Conservation (phyloP, 179 eudicot species). For the Carnegiea gigantea region DNA sequence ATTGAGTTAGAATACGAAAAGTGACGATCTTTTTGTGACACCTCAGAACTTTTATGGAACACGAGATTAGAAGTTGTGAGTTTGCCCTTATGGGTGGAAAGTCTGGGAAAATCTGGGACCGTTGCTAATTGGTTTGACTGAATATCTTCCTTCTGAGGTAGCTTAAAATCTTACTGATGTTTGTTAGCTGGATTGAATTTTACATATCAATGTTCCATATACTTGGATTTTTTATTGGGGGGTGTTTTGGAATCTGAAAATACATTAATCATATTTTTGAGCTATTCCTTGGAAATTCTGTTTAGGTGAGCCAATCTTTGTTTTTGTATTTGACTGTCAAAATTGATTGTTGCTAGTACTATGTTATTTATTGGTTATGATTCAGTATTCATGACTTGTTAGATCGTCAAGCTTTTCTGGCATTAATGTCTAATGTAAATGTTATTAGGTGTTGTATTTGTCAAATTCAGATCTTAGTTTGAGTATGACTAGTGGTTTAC, state of each 20-base stretch:
- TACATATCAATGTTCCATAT: not conserved
- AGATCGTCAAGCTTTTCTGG: not conserved
- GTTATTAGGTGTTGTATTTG: not conserved
- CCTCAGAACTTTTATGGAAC: not conserved
- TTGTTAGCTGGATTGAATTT: not conserved
- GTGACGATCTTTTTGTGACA: not conserved
- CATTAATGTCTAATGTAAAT: not conserved
- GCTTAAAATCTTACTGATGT: not conserved
- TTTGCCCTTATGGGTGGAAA: not conserved
- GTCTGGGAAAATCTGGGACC: not conserved
- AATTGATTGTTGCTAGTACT: not conserved
- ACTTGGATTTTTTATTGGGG: too few relatives aligned
- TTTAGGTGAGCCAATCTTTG: too few relatives aligned
- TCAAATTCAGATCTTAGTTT: not conserved
- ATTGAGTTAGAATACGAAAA: not conserved
- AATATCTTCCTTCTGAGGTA: not conserved
- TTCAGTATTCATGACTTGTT: not conserved
- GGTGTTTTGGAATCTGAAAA: not conserved
- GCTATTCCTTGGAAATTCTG: too few relatives aligned
- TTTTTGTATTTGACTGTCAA: too few relatives aligned
- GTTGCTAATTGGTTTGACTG: not conserved
- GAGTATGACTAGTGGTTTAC: not conserved
- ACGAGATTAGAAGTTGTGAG: not conserved
- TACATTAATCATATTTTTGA: not conserved
- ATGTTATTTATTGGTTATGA: not conserved